phyloP scores from a whole-genome alignment of 2,329 filamentous ascomycete genomes.

The Penicillium sp. region DNA sequence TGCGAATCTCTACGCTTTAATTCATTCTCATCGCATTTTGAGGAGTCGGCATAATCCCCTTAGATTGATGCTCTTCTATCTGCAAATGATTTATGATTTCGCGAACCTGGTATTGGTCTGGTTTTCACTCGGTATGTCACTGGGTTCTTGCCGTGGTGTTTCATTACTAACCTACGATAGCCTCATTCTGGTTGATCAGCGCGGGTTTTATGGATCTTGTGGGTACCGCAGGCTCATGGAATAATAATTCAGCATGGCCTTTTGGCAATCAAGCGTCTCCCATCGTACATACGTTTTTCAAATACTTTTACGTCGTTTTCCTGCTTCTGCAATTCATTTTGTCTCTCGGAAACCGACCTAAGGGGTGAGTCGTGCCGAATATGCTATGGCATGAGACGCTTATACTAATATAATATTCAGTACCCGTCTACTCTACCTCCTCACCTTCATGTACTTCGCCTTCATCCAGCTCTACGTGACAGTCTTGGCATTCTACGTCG shows the following conservation, averaged over 20 bases:
- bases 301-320: slow-evolving; percentile 87
- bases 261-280: slow-evolving; percentile 84
- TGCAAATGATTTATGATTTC: slow-evolving; percentile 11
- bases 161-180: slow-evolving; percentile 34
- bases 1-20: slow-evolving; percentile 7
- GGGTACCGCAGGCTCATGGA: slow-evolving; percentile 62
- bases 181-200: slow-evolving; percentile 96
- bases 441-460: slow-evolving; percentile 81
- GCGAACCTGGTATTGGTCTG: slow-evolving; percentile 6
- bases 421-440: slow-evolving; percentile 83
- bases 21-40: slow-evolving; percentile 11
- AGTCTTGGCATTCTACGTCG: slow-evolving; percentile 62
- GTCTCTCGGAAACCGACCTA: slow-evolving; percentile 89
- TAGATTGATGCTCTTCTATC: slow-evolving; percentile 3
- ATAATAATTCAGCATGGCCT: slow-evolving; percentile 69
- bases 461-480: slow-evolving; percentile 63
- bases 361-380: slow-evolving; percentile 53
- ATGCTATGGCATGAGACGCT: neutral
- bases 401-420: slow-evolving; percentile 1
- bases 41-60: slow-evolving; percentile 9
- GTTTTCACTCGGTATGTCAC: slow-evolving; percentile 9
- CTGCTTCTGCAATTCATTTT: slow-evolving; percentile 91
- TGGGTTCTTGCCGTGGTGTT: neutral
- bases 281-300: slow-evolving; percentile 81
- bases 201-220: slow-evolving; percentile 95